phyloP scores from a whole-genome alignment of 2,329 filamentous ascomycete species.

The Neonectria ditissima region DNA sequence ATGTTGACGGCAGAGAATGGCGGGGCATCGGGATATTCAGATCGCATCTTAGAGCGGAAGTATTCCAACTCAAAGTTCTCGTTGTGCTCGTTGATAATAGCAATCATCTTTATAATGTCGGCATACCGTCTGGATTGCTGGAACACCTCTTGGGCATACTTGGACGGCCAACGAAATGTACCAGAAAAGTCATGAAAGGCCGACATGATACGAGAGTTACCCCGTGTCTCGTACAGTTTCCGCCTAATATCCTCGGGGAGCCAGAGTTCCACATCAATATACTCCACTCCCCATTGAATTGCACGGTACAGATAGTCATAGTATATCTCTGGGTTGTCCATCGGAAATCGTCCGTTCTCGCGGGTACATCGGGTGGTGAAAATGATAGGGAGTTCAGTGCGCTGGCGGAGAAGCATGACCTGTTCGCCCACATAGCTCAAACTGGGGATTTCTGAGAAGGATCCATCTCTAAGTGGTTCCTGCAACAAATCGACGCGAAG shows the following conservation, averaged over 20 bases:
- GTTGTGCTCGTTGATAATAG: slow-evolving; percentile 82
- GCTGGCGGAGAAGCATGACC: slow-evolving; percentile 84
- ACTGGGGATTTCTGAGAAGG: slow-evolving; percentile 76
- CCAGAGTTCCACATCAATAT: slow-evolving; percentile 91
- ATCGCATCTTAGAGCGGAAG: slow-evolving; percentile 81
- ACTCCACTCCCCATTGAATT: slow-evolving; percentile 90
- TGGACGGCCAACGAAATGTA: slow-evolving; percentile 83
- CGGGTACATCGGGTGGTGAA: slow-evolving; percentile 86
- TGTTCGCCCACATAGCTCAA: slow-evolving; percentile 88
- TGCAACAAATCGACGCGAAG: slow-evolving; percentile 84
- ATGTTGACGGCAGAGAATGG: slow-evolving; percentile 88
- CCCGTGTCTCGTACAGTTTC: slow-evolving; percentile 75
- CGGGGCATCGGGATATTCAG: slow-evolving; percentile 75
- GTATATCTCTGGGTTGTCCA: slow-evolving; percentile 80
- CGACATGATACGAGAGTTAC: slow-evolving; percentile 88
- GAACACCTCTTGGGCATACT: slow-evolving; percentile 78
- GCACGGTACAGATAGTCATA: slow-evolving; percentile 85
- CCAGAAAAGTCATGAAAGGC: slow-evolving; percentile 92
- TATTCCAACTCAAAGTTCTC: slow-evolving; percentile 93
- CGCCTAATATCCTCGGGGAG: slow-evolving; percentile 80
- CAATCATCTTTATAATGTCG: slow-evolving; percentile 93
- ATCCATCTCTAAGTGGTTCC: slow-evolving; percentile 74
- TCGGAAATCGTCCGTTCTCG: slow-evolving; percentile 87
- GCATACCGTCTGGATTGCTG: slow-evolving; percentile 78
- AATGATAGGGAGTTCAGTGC: slow-evolving; percentile 89